Evolutionary conservation across 345 rosid genomes (phyloP), one percentile per base, ranked within the genome.

Genomic region (Firmiana major): DNA sequence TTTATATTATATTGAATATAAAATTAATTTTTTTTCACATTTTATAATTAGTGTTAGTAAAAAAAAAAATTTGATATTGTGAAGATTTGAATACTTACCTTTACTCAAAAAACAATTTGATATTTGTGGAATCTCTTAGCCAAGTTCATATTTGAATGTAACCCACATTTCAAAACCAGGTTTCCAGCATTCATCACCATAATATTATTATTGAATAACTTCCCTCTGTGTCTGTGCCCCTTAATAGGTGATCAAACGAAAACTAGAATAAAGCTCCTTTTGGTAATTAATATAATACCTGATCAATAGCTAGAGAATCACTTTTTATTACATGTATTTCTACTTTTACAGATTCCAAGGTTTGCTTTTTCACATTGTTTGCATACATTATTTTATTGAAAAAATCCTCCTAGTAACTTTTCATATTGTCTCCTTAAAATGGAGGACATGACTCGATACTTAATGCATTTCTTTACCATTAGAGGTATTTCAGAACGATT

Each of bases 281-380:
- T 42, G 24, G 40, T 12, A 46, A 46, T 21, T 75, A 80, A 34
- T 65, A 74, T 9, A 58, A 70, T 16, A 9, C 3, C 53, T 24
- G 42, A 9, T 73, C 40, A 31, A 51, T n/a, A 77, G 53, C 59
- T 72, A 74, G 75, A 63, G 74, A 64, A 55, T 66, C 77, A 68
- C 79, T 77, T 79, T 75, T 57, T 77, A 76, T 83, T 78, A 67
- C 79, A 66, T 55, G 73, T 81, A 80, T 48, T 79, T 49, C 83
- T 73, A 43, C 83, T 70, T 85, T 81, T 75, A 82, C 85, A 82
- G 89, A 87, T 85, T 84, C 77, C 85, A 62, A 84, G 87, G 45
- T 58, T 34, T 80, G 53, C 80, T 63, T 70, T 59, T 48, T 34
- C 26, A 4, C 69, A 36, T 28, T 54, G 10, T 21, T 17, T 53